A percentile compares a stretch with the other conserved stretches of the same genome.
Conservation (phyloP, 176 grass and related monocot species). For the Oryza brachyantha region DNA sequence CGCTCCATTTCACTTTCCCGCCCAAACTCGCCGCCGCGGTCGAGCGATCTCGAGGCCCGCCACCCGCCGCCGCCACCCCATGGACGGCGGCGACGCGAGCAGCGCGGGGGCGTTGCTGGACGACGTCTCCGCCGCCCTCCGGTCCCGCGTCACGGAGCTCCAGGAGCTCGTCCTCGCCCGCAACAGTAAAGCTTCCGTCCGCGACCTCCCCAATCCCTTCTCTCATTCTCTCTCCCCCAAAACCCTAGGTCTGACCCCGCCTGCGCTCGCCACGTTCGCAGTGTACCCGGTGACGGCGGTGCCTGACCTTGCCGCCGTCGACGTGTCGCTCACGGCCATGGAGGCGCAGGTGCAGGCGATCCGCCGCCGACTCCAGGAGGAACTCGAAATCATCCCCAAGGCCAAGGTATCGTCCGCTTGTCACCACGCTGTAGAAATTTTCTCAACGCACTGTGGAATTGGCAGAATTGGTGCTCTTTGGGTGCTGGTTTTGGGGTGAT, state of each 20-base stretch:
- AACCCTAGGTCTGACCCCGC: constrained; percentile 26
- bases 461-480: neutral
- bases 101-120: constrained; percentile 52
- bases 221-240: neutral
- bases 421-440: neutral
- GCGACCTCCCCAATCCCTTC: neutral
- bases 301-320: constrained; percentile 64
- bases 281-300: constrained; percentile 63
- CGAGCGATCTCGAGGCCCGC: neutral
- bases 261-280: constrained; percentile 12
- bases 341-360: constrained; percentile 73
- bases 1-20: neutral
- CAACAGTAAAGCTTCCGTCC: constrained; percentile 54
- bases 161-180: constrained; percentile 85
- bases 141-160: constrained; percentile 59
- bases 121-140: constrained; percentile 55
- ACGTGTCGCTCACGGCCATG: constrained; percentile 66
- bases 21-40: constrained; percentile 7
- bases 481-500: neutral
- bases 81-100: constrained; percentile 53
- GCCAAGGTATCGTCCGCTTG: constrained; percentile 59
- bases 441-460: neutral
- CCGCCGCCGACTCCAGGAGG: constrained; percentile 66
- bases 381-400: constrained; percentile 77
- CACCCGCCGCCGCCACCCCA: constrained; percentile 1